Evolutionary conservation across 305 asterid species (phyloP).

Genomic region (Nicotiana rustica): DNA sequence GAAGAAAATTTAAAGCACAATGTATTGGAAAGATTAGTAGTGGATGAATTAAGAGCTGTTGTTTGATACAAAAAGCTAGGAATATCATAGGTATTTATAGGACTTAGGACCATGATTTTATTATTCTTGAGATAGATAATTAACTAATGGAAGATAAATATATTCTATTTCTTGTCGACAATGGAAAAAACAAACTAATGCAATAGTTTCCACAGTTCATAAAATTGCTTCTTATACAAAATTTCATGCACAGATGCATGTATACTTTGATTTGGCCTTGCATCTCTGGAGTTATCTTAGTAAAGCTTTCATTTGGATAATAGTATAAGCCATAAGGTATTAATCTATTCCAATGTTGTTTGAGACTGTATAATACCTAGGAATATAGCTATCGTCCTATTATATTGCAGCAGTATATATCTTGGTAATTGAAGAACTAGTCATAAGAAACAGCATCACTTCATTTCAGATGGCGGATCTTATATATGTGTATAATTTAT

Average conservation of each 20-base stretch:
- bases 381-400: background rate
- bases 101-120: background rate
- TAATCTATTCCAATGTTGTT: background rate
- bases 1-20: background rate
- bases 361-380: background rate
- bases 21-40: background rate
- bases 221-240: background rate
- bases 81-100: background rate
- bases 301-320: background rate
- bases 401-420: background rate
- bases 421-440: background rate
- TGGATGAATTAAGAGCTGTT: background rate
- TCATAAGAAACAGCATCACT: background rate
- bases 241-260: background rate
- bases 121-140: background rate
- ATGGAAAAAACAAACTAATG: background rate
- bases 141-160: background rate
- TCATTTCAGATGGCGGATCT: too few species aligned
- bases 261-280: background rate
- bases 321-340: background rate
- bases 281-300: background rate
- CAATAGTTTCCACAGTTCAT: background rate
- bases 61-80: background rate
- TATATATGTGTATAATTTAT: too few species aligned
- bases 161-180: background rate